Percentiles rank a stretch among this genome's conserved stretches.
phyloP scores from a whole-genome alignment of 331 rosid genomes.

The Rosa hybrid region DNA sequence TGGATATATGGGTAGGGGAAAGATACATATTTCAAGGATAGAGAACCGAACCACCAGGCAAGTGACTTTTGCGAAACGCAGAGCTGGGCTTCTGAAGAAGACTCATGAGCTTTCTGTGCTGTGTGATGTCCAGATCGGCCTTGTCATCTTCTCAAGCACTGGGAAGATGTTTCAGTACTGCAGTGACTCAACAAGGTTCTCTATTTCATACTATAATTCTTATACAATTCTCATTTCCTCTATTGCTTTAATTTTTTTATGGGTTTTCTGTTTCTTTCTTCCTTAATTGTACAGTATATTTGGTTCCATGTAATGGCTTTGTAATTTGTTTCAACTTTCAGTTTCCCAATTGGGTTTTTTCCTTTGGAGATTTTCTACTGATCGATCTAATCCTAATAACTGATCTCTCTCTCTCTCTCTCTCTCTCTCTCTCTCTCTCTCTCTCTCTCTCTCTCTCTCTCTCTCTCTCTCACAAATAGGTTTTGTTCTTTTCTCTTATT shows the following conservation, averaged over 20 bases:
- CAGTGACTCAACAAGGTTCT: constrained; percentile 40
- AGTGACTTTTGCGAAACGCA: constrained; percentile 56
- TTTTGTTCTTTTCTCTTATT: neutral
- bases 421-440: no score
- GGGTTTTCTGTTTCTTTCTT: neutral
- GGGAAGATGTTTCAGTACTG: constrained; percentile 57
- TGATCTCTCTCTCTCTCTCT: neutral
- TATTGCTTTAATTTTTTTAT: neutral
- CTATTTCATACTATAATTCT: neutral
- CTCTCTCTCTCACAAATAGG: neutral
- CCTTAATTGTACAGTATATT: neutral
- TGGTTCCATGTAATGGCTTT: neutral
- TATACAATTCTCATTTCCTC: neutral
- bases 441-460: neutral
- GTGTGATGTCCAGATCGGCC: constrained; percentile 63
- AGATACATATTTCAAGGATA: constrained; percentile 50
- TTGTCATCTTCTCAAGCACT: constrained; percentile 54
- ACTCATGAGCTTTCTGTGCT: constrained; percentile 70
- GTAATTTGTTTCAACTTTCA: neutral
- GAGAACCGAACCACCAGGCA: constrained; percentile 60
- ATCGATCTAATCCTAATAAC: neutral
- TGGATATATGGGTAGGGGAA: constrained; percentile 55
- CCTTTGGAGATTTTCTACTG: neutral
- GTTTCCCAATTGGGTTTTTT: neutral
- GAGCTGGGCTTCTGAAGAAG: constrained; percentile 59